phyloP scores from a whole-genome alignment of 2,329 filamentous ascomycete species.

The Colletotrichum camelliae region DNA sequence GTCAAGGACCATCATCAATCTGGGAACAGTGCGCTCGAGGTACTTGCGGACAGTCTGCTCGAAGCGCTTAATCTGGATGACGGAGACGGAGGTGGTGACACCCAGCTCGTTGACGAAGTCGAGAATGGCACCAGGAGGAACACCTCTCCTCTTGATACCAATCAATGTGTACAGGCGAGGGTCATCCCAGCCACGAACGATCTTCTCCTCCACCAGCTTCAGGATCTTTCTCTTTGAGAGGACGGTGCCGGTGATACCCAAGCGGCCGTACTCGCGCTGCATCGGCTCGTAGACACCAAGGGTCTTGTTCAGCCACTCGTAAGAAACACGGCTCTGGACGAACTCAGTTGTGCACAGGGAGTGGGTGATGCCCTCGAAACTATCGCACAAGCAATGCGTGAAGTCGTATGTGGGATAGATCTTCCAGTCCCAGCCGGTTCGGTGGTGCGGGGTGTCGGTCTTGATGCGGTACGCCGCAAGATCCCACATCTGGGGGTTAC shows the following conservation, averaged over 20 bases:
- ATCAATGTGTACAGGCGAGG: constrained; percentile 89
- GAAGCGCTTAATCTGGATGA: constrained; percentile 83
- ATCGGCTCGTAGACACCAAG: constrained; percentile 85
- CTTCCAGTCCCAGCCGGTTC: constrained; percentile 83
- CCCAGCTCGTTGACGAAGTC: constrained; percentile 92
- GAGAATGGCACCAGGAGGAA: constrained; percentile 87
- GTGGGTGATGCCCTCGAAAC: constrained; percentile 90
- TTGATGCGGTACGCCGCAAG: constrained; percentile 87
- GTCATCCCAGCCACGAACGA: constrained; percentile 89
- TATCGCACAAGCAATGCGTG: constrained; percentile 89
- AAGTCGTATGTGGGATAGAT: constrained; percentile 92
- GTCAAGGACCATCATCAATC: constrained; percentile 88
- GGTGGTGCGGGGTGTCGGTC: constrained; percentile 72
- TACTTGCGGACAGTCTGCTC: constrained; percentile 86
- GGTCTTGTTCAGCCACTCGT: constrained; percentile 86
- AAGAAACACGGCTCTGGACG: constrained; percentile 81
- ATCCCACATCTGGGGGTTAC: constrained; percentile 97
- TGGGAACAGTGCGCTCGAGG: constrained; percentile 85
- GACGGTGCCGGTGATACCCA: constrained; percentile 67
- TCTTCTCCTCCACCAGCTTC: constrained; percentile 77
- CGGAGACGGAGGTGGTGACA: constrained; percentile 80
- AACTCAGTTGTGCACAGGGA: constrained; percentile 95
- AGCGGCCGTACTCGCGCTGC: constrained; percentile 83
- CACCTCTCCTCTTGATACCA: constrained; percentile 80
- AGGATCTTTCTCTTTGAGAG: constrained; percentile 86